A percentile compares a stretch with the other conserved stretches of the same genome.
These are phyloP conservation scores for Xylaria sp. DNA, from an alignment of 2,329 filamentous ascomycete genomes.

Conservation along the genomic window DNA sequence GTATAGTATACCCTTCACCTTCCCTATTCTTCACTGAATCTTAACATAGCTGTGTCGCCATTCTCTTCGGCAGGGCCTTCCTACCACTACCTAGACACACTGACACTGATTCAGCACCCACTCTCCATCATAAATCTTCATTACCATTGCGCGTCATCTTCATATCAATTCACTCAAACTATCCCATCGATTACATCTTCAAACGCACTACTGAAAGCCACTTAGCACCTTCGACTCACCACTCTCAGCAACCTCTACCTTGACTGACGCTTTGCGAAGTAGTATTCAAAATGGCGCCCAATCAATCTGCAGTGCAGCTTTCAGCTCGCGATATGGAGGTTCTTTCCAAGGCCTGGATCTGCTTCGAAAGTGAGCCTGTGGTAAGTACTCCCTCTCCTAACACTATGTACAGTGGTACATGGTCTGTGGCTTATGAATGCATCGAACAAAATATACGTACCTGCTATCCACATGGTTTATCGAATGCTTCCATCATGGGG, in stretches of 20 bases:
- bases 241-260: not conserved
- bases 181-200: not conserved
- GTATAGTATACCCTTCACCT: not conserved
- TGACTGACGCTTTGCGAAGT: not conserved
- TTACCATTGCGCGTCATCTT: not conserved
- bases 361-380: conserved; percentile 11
- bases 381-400: conserved; percentile 9
- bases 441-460: no score
- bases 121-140: not conserved
- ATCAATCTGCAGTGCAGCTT: conserved; percentile 3
- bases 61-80: not conserved
- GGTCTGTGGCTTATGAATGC: no score
- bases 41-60: no score
- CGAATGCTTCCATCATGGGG: not conserved
- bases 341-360: conserved; percentile 15
- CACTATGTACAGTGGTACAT: not conserved
- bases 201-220: not conserved
- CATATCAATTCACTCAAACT: not conserved
- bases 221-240: not conserved
- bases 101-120: not conserved
- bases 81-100: no score
- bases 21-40: not conserved
- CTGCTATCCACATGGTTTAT: not conserved
- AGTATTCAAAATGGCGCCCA: conserved; percentile 12
- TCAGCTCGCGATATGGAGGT: conserved; percentile 19